Base-by-base conservation (phyloP, 192 early-diverging fungal genomes). In the Linnemannia schmuckeri region DNA sequence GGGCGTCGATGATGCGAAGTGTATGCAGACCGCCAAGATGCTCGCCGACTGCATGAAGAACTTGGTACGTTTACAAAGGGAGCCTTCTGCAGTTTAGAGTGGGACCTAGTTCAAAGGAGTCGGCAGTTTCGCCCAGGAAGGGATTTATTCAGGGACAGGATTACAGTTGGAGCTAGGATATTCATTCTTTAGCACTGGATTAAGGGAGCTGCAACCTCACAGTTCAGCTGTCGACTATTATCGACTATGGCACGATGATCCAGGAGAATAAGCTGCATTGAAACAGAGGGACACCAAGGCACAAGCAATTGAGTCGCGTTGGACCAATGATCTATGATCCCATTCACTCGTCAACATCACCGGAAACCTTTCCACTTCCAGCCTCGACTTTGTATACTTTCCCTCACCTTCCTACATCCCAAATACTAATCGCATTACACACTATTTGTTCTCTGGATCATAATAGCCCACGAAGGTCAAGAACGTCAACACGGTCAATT, bases 41-140 rank as follows among this genome's bases (percentile, higher is more conserved):
- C 88, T 93, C 42, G 88, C 90, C 22, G 86, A 88, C 37, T 93
- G 92, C 83, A 91, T 93, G 90, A 87, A 87, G 72, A 91, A 88
- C 82, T 89, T 90, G 73, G 92, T 93, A 91, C 79, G 88, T 82
- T 66, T 30, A 66, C 27, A 35, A 24, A 30, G 7, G 24, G 61
- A 24, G 13, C 3, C 27, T 33, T 33, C 1, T 20, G 3, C 27
- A 0, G 46, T 20, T 38, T 15, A 22, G 0, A 49, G 2, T 27
- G 75, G 20, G 38, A 76, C 38, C 37, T 27, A 38, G 18, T 35
- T 33, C 27, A 6, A 7, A 33, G 30, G 12, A 35, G 13, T 27
- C 33, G 9, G n/a, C 30, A 66, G 30, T 12, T 66, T 66, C 61
- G 61, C 61, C 61, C 13, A 66, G 33, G 30, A 30, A 57, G 6